These are phyloP conservation scores for Phytophthora pisi DNA, from an alignment of 352 stramenopile genomes.

Conservation along the genomic window DNA sequence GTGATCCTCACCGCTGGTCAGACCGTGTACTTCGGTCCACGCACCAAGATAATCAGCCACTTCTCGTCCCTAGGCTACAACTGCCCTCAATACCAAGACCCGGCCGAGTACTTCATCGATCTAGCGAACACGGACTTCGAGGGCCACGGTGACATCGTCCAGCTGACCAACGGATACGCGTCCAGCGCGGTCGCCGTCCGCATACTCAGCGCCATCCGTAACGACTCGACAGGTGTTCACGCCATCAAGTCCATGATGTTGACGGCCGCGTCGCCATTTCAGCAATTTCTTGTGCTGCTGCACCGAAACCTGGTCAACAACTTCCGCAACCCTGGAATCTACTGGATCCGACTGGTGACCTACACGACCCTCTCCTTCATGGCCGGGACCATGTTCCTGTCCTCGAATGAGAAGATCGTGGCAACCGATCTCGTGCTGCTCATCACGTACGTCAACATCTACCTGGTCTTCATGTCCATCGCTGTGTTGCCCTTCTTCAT, in stretches of 20 bases:
- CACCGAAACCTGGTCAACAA: conserved; percentile 65
- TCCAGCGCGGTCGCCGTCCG: conserved; percentile 13
- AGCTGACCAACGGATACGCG: conserved; percentile 23
- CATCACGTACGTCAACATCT: conserved; percentile 88
- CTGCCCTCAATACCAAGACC: conserved; percentile 67
- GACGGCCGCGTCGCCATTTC: conserved; percentile 32
- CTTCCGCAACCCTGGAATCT: conserved; percentile 67
- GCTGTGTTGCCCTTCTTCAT: conserved; percentile 85
- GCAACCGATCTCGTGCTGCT: conserved; percentile 52
- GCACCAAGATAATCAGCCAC: conserved; percentile 42
- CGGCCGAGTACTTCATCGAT: conserved; percentile 60
- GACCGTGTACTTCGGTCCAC: conserved; percentile 88
- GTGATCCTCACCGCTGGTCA: conserved; percentile 73
- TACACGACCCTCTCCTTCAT: conserved; percentile 71
- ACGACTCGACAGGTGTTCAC: neutral
- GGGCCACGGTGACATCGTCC: conserved; percentile 22
- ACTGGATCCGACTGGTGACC: conserved; percentile 76
- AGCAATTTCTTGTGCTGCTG: conserved; percentile 61
- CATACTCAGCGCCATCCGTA: conserved; percentile 20
- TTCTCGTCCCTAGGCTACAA: conserved; percentile 53
- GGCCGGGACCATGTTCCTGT: conserved; percentile 74
- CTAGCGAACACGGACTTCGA: conserved; percentile 66
- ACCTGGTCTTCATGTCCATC: conserved; percentile 90
- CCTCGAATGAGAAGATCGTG: conserved; percentile 32
- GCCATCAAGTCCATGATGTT: conserved; percentile 15